A percentile compares a stretch with the other conserved stretches of the same genome.
Evolutionary conservation across 345 rosid species (phyloP).

Genomic region (Ceriops tagal): DNA sequence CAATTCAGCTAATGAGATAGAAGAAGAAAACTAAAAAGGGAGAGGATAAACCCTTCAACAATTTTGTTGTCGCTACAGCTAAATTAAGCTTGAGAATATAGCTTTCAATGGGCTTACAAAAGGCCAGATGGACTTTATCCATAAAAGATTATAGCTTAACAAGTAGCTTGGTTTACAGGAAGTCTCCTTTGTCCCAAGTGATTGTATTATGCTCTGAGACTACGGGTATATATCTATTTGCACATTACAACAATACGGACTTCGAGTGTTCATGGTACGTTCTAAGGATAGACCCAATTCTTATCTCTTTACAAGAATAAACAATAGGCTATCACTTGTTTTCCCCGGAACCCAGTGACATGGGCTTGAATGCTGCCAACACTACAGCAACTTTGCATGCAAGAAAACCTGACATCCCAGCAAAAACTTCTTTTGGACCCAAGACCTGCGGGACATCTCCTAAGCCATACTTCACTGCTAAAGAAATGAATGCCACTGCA

Average conservation of each 20-base stretch:
- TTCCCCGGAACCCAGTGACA: slow-evolving; percentile 29
- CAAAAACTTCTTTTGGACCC: slow-evolving; percentile 61
- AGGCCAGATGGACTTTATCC: too few species aligned
- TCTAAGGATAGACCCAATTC: background rate
- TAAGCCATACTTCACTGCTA: slow-evolving; percentile 37
- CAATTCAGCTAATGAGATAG: too few species aligned
- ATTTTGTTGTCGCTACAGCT: too few species aligned
- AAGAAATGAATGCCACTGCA: slow-evolving; percentile 39
- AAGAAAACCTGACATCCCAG: slow-evolving; percentile 78
- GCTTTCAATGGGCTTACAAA: too few species aligned
- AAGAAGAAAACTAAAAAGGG: too few species aligned
- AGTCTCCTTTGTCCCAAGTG: too few species aligned
- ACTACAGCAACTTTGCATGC: slow-evolving; percentile 80
- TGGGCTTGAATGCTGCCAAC: slow-evolving; percentile 72
- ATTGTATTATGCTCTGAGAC: too few species aligned
- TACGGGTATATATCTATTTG: too few species aligned
- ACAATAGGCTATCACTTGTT: slow-evolving; percentile 21
- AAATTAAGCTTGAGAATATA: too few species aligned
- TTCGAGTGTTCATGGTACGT: background rate
- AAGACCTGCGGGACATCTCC: slow-evolving; percentile 36
- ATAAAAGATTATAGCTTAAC: too few species aligned
- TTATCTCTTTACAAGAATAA: background rate
- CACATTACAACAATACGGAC: background rate
- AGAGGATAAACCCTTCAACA: too few species aligned
- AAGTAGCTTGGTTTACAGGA: too few species aligned